A percentile compares a stretch with the other conserved stretches of the same genome.
Conservation (phyloP, 495 filamentous ascomycete genomes). For the Parathielavia hyrcaniae region DNA sequence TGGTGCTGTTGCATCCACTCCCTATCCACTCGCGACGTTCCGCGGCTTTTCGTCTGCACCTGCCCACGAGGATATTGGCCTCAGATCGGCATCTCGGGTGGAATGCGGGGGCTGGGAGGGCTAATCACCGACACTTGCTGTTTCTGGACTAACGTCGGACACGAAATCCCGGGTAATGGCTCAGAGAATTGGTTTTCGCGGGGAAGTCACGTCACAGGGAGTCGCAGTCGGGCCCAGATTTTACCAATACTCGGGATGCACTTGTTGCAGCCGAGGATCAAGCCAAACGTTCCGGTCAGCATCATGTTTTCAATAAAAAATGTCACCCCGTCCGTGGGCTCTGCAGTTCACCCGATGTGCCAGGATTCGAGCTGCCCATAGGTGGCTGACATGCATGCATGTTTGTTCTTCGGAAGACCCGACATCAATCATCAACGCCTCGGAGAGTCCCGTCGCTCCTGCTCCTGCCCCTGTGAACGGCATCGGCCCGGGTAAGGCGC, state of each 20-base stretch:
- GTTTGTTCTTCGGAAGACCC: neutral
- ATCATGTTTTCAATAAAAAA: no score
- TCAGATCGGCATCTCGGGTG: slow-evolving; percentile 32
- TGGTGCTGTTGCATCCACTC: slow-evolving; percentile 3
- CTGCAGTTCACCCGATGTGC: no score
- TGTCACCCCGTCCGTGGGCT: no score
- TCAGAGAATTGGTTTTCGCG: slow-evolving; percentile 7
- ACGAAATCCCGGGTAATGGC: slow-evolving; percentile 26
- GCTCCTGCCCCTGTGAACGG: neutral
- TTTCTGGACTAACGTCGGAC: slow-evolving; percentile 27
- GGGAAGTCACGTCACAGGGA: slow-evolving; percentile 2
- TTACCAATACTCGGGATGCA: neutral
- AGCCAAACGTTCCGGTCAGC: no score
- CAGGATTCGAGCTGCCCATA: no score
- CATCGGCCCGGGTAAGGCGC: slow-evolving; percentile 9
- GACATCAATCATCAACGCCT: neutral
- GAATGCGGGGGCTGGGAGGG: slow-evolving; percentile 33
- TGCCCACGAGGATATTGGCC: slow-evolving; percentile 14
- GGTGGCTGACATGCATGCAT: slow-evolving; percentile 2
- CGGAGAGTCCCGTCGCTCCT: slow-evolving; percentile 14
- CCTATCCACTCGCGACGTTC: slow-evolving; percentile 1
- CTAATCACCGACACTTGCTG: slow-evolving; percentile 33
- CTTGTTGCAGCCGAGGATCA: no score
- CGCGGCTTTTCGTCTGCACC: slow-evolving; percentile 20
- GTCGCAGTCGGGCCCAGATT: neutral